A percentile compares a stretch with the other conserved stretches of the same genome.
Conservation (phyloP, 164 flowering plant genomes). For the Sedum album region DNA sequence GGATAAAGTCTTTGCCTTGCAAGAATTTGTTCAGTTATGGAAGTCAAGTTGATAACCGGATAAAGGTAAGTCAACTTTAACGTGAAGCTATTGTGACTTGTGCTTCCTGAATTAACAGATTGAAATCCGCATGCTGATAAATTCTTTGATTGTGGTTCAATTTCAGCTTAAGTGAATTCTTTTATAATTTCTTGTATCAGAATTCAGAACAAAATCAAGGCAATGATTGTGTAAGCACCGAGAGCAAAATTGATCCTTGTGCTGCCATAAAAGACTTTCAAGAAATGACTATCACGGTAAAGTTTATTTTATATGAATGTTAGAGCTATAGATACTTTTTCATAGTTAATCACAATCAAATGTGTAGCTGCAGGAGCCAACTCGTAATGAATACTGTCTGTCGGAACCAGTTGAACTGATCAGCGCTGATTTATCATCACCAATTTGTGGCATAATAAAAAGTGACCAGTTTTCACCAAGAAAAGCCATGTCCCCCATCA, state of each 20-base stretch:
- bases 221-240: neutral
- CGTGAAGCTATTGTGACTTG: neutral
- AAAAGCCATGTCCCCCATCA: conserved; percentile 58
- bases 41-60: conserved; percentile 14
- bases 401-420: conserved; percentile 8
- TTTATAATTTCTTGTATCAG: neutral
- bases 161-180: neutral
- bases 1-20: conserved; percentile 14
- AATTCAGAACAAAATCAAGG: neutral
- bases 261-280: conserved; percentile 2
- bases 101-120: neutral
- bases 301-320: neutral
- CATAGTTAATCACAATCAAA: neutral
- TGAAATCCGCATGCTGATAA: neutral
- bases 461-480: conserved; percentile 33
- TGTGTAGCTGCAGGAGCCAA: conserved; percentile 49
- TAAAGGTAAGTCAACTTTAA: conserved; percentile 26
- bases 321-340: neutral
- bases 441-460: conserved; percentile 20
- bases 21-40: conserved; percentile 24
- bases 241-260: neutral
- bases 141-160: neutral
- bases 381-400: conserved; percentile 17
- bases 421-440: conserved; percentile 19
- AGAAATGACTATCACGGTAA: neutral